Evolutionary conservation across 805 yeast species (phyloP).

Genomic region (Sugiyamaella smithiae): DNA sequence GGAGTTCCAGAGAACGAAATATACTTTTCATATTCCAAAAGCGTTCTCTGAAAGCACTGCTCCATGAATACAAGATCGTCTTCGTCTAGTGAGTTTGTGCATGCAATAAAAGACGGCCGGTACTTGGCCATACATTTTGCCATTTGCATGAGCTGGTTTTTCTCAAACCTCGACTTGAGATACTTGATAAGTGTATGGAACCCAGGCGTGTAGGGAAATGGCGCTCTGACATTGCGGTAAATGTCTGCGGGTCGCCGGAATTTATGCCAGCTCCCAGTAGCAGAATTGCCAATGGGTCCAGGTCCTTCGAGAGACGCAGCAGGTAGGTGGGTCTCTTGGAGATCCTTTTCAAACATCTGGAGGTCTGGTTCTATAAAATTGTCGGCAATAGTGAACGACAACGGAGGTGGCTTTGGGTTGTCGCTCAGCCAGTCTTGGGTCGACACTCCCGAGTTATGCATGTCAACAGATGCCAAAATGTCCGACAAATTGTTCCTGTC

Average conservation of each 20-base stretch:
- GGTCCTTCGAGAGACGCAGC: conserved; percentile 1
- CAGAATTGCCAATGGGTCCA: conserved; percentile 2
- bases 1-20: conserved; percentile 88
- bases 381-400: conserved; percentile 28
- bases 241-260: conserved; percentile 35
- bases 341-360: conserved; percentile 3
- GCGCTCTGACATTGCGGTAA: conserved; percentile 67
- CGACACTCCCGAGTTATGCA: conserved; percentile 6
- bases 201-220: conserved; percentile 88
- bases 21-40: conserved; percentile 83
- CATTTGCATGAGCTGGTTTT: conserved; percentile 69
- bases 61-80: conserved; percentile 94
- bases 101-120: conserved; percentile 89
- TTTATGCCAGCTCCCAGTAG: conserved; percentile 3
- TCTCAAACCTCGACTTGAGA: conserved; percentile 65
- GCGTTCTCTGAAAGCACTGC: conserved; percentile 90
- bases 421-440: conserved; percentile 24
- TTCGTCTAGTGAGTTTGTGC: conserved; percentile 81
- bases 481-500: conserved; percentile 12
- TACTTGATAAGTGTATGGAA: conserved; percentile 79
- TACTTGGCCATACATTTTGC: conserved; percentile 87
- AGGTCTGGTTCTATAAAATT: conserved; percentile 5
- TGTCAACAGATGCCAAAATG: conserved; percentile 17
- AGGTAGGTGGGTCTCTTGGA: neutral
- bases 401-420: conserved; percentile 24